Evolutionary conservation across 1,284 basidiomycete genomes (phyloP), one percentile per base, ranked within the genome.

Genomic region (Ustilago shanxiensis): DNA sequence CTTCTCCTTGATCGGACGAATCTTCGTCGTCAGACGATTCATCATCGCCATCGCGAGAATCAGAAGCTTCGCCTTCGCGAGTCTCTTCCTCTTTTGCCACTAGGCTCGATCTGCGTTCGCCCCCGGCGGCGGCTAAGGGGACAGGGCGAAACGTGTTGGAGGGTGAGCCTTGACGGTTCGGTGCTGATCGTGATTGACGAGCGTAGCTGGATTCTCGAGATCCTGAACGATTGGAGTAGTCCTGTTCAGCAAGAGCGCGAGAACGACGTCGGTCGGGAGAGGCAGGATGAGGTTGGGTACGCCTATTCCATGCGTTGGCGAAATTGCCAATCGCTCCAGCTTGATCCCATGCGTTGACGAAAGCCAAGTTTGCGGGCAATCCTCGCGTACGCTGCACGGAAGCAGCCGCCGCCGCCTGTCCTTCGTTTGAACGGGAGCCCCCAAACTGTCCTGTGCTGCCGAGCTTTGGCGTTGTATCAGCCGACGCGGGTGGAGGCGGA

Each of bases 21-120:
- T 76, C 77, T n/a, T 72, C 77, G 26, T 54, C 73, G 1, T 69
- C 70, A 13, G 76, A 79, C 2, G 74, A 78, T 63, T 82, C 80
- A 51, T 82, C 79, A 31, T 82, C 80, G 26, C 80, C 80, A 64
- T 82, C 80, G 20, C 76, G 63, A 45, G 75, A 79, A 33, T 81
- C 78, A 41, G 66, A 70, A 22, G 73, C 73, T 50, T 71, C 73
- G 18, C 59, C 73, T 7, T 70, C 66, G 29, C 52, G 56, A 11
- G 53, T 45, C 3, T 66, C 60, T 13, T 54, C 22, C 4, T 35
- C 58, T 9, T 29, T 60, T 24, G 63, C 67, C 18, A 63, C 51
- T 6, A 66, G 13, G 26, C 69, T 74, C 35, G 57, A 44, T 26
- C 60, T 20, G 24, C 65, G 57, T 24, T 64, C 65, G 0, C 22